Conservation (phyloP, 306 rosid genomes). For the Vicia sativa region DNA sequence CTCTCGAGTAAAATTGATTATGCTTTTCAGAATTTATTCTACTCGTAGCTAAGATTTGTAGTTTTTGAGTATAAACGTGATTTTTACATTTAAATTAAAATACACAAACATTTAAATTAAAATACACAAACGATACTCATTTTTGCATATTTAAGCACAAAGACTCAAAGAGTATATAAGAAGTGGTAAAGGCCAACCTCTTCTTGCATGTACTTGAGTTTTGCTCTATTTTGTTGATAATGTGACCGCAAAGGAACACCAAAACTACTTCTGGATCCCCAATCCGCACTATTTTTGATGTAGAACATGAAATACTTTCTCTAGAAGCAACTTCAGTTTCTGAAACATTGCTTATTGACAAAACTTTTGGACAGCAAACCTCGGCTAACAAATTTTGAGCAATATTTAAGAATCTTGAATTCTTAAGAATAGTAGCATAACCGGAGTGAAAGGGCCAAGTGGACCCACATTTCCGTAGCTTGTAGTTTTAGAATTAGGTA, state of each 20-base stretch:
- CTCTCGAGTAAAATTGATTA: too few species aligned
- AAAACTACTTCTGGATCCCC: constrained; percentile 52
- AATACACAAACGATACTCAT: too few species aligned
- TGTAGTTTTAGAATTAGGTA: constrained; percentile 34
- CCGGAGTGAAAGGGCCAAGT: constrained; percentile 97
- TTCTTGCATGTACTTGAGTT: constrained; percentile 77
- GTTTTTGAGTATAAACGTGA: too few species aligned
- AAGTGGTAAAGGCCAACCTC: constrained; percentile 63
- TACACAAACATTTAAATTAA: too few species aligned
- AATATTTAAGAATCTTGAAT: constrained; percentile 74
- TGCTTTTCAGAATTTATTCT: too few species aligned
- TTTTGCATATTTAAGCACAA: neutral
- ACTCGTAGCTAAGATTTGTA: too few species aligned
- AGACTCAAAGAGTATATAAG: neutral
- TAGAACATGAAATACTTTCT: constrained; percentile 49
- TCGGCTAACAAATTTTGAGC: constrained; percentile 77
- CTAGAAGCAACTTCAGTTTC: constrained; percentile 43
- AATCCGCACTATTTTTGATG: constrained; percentile 45
- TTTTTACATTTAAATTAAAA: too few species aligned
- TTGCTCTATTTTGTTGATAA: constrained; percentile 77
- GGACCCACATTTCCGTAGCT: constrained; percentile 70
- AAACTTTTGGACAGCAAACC: constrained; percentile 45
- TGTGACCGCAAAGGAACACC: constrained; percentile 54
- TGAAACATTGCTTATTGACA: constrained; percentile 35
- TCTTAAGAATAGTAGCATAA: constrained; percentile 82